phyloP scores from a whole-genome alignment of 192 early-diverging fungal species.

The Backusella morwellensis region DNA sequence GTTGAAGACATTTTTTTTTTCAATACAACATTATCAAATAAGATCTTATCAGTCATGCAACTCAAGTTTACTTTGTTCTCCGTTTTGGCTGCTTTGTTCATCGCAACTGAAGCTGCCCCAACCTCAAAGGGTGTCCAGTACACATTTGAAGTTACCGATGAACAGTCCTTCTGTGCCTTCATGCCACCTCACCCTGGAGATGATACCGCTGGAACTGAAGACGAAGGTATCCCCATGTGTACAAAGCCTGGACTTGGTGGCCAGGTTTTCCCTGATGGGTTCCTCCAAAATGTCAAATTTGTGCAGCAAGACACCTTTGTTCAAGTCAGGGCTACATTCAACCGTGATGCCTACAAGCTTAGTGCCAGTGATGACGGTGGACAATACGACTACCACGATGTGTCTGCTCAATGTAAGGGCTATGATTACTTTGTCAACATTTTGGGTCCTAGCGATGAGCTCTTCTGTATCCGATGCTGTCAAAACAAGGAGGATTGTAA shows the following conservation, averaged over 20 bases:
- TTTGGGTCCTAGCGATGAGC: slow-evolving; percentile 43
- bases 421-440: slow-evolving; percentile 44
- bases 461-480: slow-evolving; percentile 46
- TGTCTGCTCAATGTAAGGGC: slow-evolving; percentile 38
- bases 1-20: neutral
- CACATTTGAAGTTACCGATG: slow-evolving; percentile 14
- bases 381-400: slow-evolving; percentile 44
- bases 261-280: slow-evolving; percentile 43
- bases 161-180: slow-evolving; percentile 47
- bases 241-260: slow-evolving; percentile 36
- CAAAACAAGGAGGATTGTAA: slow-evolving; percentile 8
- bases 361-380: slow-evolving; percentile 38
- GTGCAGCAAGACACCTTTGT: slow-evolving; percentile 30
- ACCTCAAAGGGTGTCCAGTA: neutral
- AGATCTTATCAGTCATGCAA: neutral
- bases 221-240: slow-evolving; percentile 49
- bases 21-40: neutral
- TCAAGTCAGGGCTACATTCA: slow-evolving; percentile 46
- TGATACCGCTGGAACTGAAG: slow-evolving; percentile 40
- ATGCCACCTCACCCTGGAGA: slow-evolving; percentile 44
- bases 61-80: neutral
- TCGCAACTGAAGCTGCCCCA: neutral
- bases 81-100: neutral
- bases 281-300: slow-evolving; percentile 38
- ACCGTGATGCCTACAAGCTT: slow-evolving; percentile 35